Conservation (phyloP, 2,329 filamentous ascomycete species). For the Scedosporium dehoogii region DNA sequence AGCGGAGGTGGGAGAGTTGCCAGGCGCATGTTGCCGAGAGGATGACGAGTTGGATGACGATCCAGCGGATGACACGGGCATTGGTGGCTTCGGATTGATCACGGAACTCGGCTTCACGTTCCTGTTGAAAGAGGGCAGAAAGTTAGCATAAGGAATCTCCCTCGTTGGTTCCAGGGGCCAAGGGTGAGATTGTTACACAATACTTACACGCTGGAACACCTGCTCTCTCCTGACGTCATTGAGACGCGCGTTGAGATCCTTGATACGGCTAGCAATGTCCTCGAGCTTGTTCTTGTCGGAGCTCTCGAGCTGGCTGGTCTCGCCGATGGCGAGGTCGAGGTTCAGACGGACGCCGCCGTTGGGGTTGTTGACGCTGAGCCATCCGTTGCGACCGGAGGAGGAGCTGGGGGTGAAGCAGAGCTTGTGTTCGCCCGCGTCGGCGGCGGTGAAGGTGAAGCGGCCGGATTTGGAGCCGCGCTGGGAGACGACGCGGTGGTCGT, state of each 20-base stretch:
- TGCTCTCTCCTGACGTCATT: conserved; percentile 89
- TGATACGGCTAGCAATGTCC: conserved; percentile 79
- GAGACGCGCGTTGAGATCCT: conserved; percentile 78
- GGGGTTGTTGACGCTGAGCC: conserved; percentile 55
- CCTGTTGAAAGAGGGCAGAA: conserved; percentile 39
- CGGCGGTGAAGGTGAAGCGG: conserved; percentile 91
- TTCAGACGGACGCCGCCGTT: conserved; percentile 74
- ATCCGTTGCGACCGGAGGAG: conserved; percentile 56
- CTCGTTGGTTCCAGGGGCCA: conserved; percentile 2
- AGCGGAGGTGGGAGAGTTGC: conserved; percentile 90
- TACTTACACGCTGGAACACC: conserved; percentile 79
- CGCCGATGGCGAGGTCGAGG: conserved; percentile 87
- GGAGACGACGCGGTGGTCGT: conserved; percentile 90
- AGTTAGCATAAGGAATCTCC: conserved; percentile 1
- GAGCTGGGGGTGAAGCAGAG: conserved; percentile 88
- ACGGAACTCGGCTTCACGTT: conserved; percentile 95
- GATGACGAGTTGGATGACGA: conserved; percentile 77
- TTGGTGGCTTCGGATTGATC: conserved; percentile 96
- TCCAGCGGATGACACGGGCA: conserved; percentile 85
- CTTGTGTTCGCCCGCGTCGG: conserved; percentile 89
- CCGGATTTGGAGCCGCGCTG: conserved; percentile 68
- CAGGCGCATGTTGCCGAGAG: conserved; percentile 85
- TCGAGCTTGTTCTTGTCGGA: conserved; percentile 87
- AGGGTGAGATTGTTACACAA: no score
- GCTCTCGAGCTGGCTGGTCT: conserved; percentile 88